phyloP scores from a whole-genome alignment of 495 filamentous ascomycete species.

The Xanthoparmelia taractica region DNA sequence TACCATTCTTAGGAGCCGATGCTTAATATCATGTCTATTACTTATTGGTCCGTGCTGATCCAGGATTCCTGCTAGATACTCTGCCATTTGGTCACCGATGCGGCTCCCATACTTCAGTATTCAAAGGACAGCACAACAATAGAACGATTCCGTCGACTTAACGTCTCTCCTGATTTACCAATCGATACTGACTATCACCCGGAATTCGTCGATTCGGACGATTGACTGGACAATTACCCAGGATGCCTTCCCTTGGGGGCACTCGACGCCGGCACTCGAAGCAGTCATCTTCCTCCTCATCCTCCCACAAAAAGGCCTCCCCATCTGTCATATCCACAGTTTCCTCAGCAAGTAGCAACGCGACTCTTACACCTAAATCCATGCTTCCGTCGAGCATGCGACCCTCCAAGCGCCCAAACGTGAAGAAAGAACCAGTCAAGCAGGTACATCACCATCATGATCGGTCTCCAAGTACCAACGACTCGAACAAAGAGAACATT shows the following conservation, averaged over 20 bases:
- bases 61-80: too few species aligned
- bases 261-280: slow-evolving; percentile 21
- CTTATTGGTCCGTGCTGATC: not conserved
- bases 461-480: not conserved
- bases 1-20: not conserved
- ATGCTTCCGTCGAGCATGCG: slow-evolving; percentile 19
- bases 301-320: slow-evolving; percentile 17
- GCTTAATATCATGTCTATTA: not conserved
- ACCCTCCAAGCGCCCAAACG: slow-evolving; percentile 18
- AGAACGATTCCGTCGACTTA: not conserved
- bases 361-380: slow-evolving; percentile 11
- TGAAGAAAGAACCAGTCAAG: slow-evolving; percentile 10
- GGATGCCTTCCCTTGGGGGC: slow-evolving; percentile 22
- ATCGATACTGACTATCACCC: not conserved
- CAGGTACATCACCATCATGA: not conserved
- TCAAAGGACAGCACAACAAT: not conserved
- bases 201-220: not conserved
- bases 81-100: not conserved
- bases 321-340: slow-evolving; percentile 17
- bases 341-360: slow-evolving; percentile 21
- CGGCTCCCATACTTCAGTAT: not conserved
- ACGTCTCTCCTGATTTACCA: not conserved
- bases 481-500: slow-evolving; percentile 14
- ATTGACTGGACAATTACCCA: not conserved
- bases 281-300: slow-evolving; percentile 17